Evolutionary conservation across 1,284 basidiomycete species (phyloP).

Genomic region (Tilletiopsis washingtonensis): DNA sequence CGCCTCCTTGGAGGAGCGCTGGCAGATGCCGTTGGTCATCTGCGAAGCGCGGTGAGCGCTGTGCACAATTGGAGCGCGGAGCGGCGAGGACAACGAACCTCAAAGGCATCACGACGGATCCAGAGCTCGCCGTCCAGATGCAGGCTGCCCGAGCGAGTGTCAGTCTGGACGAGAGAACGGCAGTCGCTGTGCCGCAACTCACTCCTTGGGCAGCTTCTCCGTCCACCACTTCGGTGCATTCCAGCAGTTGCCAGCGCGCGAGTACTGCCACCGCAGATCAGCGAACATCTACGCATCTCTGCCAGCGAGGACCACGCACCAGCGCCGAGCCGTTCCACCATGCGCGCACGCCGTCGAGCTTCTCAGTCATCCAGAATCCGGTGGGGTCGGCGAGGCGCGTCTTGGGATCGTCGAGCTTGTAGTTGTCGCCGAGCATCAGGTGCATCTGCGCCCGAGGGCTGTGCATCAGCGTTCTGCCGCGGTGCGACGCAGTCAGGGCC

Average conservation of each 20-base stretch:
- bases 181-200: too few relatives aligned
- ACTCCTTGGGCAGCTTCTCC: conserved; percentile 54
- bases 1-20: too few relatives aligned
- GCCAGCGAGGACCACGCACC: neutral
- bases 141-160: conserved; percentile 17
- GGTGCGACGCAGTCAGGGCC: too few relatives aligned
- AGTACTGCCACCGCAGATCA: too few relatives aligned
- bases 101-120: conserved; percentile 11
- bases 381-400: conserved; percentile 55
- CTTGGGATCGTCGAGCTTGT: neutral
- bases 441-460: neutral
- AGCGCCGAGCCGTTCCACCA: conserved; percentile 7
- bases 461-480: too few relatives aligned
- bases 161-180: too few relatives aligned
- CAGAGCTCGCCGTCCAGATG: conserved; percentile 56
- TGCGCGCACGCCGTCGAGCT: conserved; percentile 52
- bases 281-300: too few relatives aligned
- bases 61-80: too few relatives aligned
- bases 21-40: too few relatives aligned
- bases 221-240: conserved; percentile 1
- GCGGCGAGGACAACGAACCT: too few relatives aligned
- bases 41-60: too few relatives aligned
- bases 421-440: neutral
- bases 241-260: conserved; percentile 4
- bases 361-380: conserved; percentile 62